A percentile compares a stretch with the other conserved stretches of the same genome.
These are phyloP conservation scores for Vickermania spadyakhi DNA, from an alignment of 208 protist genomes.

Conservation along the genomic window DNA sequence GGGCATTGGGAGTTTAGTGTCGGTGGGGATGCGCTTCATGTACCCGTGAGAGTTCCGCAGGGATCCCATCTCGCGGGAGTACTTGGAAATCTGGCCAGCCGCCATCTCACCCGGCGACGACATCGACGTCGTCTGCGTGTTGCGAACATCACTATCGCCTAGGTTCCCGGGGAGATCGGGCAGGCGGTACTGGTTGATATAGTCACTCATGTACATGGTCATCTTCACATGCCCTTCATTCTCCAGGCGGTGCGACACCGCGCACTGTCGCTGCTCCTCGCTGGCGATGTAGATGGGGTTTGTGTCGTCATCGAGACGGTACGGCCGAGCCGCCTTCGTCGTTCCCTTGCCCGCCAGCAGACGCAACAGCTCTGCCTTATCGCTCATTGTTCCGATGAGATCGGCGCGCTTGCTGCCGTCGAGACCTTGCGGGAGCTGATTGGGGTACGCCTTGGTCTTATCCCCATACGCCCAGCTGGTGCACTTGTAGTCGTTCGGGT, in stretches of 20 bases:
- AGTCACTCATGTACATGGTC: slow-evolving; percentile 63
- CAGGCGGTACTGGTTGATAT: slow-evolving; percentile 45
- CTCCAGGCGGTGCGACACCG: slow-evolving; percentile 47
- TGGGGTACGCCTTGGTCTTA: slow-evolving; percentile 46
- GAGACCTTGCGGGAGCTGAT: slow-evolving; percentile 55
- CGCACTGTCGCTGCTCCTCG: slow-evolving; percentile 31
- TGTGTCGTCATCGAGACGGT: slow-evolving; percentile 34
- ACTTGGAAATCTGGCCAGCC: slow-evolving; percentile 35
- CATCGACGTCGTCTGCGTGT: slow-evolving; percentile 19
- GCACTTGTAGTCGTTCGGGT: slow-evolving; percentile 43
- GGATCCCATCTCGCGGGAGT: slow-evolving; percentile 11
- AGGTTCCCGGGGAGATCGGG: slow-evolving; percentile 60
- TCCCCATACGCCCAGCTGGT: slow-evolving; percentile 74
- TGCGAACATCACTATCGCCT: slow-evolving; percentile 17
- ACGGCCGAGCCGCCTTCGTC: slow-evolving; percentile 4
- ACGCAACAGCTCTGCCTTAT: slow-evolving; percentile 51
- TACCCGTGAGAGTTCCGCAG: slow-evolving; percentile 71
- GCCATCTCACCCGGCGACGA: slow-evolving; percentile 40
- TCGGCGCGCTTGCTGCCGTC: slow-evolving; percentile 30
- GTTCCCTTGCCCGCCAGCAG: slow-evolving; percentile 30
- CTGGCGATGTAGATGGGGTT: slow-evolving; percentile 48
- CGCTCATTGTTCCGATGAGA: slow-evolving; percentile 25
- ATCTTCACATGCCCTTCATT: slow-evolving; percentile 60
- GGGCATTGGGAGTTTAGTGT: not conserved
- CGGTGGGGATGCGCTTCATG: slow-evolving; percentile 17